phyloP scores from a whole-genome alignment of 129 eudicot genomes.

The Smallanthus sonchifolius region DNA sequence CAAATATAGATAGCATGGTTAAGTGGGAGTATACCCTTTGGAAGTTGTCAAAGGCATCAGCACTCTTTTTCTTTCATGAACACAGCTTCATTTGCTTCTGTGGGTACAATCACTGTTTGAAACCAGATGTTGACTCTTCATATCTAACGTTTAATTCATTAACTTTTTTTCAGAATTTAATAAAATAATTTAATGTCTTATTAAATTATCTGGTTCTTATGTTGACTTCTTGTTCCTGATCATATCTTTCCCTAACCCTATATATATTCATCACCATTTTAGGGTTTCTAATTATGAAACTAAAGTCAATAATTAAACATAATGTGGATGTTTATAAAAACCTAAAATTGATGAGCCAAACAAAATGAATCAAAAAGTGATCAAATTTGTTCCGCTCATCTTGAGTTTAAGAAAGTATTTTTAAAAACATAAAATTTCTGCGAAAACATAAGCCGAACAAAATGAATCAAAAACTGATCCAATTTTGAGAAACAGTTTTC shows the following conservation, averaged over 20 bases:
- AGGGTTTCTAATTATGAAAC: background rate
- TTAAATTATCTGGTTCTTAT: constrained; percentile 15
- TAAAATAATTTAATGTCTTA: background rate
- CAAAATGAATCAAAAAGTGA: too few relatives aligned
- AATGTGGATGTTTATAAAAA: too few relatives aligned
- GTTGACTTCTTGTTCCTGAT: constrained; percentile 5
- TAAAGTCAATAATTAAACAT: background rate
- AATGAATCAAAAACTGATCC: background rate
- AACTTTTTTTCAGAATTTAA: constrained; percentile 12
- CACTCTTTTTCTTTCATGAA: constrained; percentile 27
- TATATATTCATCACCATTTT: background rate
- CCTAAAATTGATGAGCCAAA: too few relatives aligned
- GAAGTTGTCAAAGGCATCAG: constrained; percentile 32
- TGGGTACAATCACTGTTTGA: constrained; percentile 40
- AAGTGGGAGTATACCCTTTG: constrained; percentile 37
- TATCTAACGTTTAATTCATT: constrained; percentile 16
- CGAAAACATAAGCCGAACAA: background rate
- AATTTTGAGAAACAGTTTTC: background rate
- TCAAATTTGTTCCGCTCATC: background rate
- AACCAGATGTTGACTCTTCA: constrained; percentile 36
- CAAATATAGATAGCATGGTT: constrained; percentile 29
- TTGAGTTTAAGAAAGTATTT: background rate
- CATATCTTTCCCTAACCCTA: background rate
- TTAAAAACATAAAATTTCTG: background rate
- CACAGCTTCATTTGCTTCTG: constrained; percentile 30